Percentiles rank a stretch among this genome's conserved stretches.
Conservation (phyloP, 371 early-diverging fungal species). For the Rhizomucor pusillus region DNA sequence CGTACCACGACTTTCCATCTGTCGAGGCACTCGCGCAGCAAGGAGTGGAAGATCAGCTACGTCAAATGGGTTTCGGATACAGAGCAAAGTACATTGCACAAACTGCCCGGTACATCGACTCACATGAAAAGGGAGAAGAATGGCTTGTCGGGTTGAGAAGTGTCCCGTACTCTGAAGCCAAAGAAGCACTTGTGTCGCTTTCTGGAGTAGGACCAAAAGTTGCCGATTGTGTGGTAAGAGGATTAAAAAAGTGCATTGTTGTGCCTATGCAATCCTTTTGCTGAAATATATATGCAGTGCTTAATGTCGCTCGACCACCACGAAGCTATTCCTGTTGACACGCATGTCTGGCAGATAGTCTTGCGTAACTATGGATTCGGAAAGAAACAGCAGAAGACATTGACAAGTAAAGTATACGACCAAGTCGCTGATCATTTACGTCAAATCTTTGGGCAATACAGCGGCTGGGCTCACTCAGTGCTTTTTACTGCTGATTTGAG, state of each 20-base stretch:
- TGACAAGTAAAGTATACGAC: constrained; percentile 68
- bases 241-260: not conserved
- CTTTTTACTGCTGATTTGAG: constrained; percentile 58
- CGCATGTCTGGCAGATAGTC: constrained; percentile 92
- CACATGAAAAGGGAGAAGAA: constrained; percentile 38
- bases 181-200: constrained; percentile 60
- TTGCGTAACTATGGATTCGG: constrained; percentile 72
- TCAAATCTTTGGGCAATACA: constrained; percentile 76
- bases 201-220: constrained; percentile 92
- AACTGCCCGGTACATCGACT: constrained; percentile 56
- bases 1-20: constrained; percentile 75
- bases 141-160: constrained; percentile 67
- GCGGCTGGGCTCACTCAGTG: constrained; percentile 95
- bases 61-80: constrained; percentile 92
- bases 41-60: constrained; percentile 65
- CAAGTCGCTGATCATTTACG: constrained; percentile 74
- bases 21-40: constrained; percentile 47
- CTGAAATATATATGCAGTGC: constrained; percentile 34
- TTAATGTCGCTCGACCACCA: constrained; percentile 80
- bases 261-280: not conserved
- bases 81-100: constrained; percentile 86
- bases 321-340: constrained; percentile 93
- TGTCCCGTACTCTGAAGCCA: constrained; percentile 56
- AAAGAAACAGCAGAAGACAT: constrained; percentile 53
- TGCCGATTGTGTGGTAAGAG: constrained; percentile 91